Evolutionary conservation across 768 basidiomycete species (phyloP).

Genomic region (Boletellus ananiceps): DNA sequence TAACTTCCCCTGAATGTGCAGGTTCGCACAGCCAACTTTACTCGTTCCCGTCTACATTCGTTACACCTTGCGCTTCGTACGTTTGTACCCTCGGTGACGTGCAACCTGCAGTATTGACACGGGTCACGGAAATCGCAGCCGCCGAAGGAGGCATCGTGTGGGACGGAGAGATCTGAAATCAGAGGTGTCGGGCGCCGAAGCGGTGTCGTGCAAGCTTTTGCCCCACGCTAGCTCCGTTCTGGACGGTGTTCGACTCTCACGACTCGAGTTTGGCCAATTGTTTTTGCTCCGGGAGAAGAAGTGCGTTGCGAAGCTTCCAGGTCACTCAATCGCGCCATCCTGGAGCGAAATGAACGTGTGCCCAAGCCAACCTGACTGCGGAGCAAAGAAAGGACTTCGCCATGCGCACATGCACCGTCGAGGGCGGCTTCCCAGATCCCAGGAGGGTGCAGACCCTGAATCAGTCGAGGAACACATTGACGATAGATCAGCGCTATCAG

Average conservation of each 20-base stretch:
- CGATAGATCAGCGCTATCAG: neutral
- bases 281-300: neutral
- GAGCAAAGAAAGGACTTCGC: no score
- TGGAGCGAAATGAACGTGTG: neutral
- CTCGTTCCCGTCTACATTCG: conserved; percentile 25
- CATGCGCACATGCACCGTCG: no score
- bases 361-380: neutral
- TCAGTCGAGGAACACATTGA: no score
- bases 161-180: conserved; percentile 11
- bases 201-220: neutral
- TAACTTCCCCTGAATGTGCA: neutral
- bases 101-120: neutral
- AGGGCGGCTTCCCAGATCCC: no score
- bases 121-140: conserved; percentile 27
- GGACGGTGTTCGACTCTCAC: neutral
- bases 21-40: conserved; percentile 15
- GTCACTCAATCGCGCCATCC: neutral
- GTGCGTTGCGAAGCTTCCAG: neutral
- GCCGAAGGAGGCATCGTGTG: conserved; percentile 22
- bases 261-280: neutral
- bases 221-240: neutral
- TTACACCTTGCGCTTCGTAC: conserved; percentile 29
- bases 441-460: no score
- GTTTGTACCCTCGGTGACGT: neutral
- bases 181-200: neutral